Evolutionary conservation across 202 grass and related monocot genomes (phyloP), one percentile per base, ranked within the genome.

Genomic region (Elaeis oleifera): DNA sequence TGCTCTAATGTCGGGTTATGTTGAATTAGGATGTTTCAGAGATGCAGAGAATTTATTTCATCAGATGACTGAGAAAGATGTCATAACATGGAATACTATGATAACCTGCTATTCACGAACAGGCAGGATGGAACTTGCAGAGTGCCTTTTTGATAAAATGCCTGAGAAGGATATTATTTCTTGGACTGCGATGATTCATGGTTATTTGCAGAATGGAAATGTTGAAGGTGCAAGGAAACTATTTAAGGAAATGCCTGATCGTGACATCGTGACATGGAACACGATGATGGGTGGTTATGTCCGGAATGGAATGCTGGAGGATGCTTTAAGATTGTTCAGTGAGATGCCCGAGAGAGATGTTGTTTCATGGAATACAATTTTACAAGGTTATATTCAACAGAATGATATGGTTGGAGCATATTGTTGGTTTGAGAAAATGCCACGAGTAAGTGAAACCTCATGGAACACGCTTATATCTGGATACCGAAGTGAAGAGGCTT

Each of bases 391-490:
- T 17, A 61, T 85, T 73, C 82, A 77, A 65, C 65, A 60, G 52
- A 70, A 70, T 18, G 82, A 85, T 58, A 90, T 90, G 69, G 79
- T 65, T 76, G 58, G 32, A 65, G 87, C 87, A 17, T 59, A 68
- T 74, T 26, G 19, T 51, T 90, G 79, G 79, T 90, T 90, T 76
- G 59, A 74, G 52, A 74, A 31, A 54, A 85, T 85, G 79, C 82
- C 79, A 11, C 24, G 69, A 68, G 85, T 73, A 71, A 24, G 81
- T 6, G 82, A 83, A 58, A 75, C 79, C 18, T 90, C 87, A 63
- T 90, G 87, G 87, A 90, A 85, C 73, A 90, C 82, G 0, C 64
- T 90, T 65, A 90, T 90, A 36, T 85, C 79, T 27, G 87, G 82
- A 24, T 69, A 78, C 70, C 72, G 82, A 74, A 72, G 73, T 64